Base-by-base conservation (phyloP, 2,329 filamentous ascomycete species). In the Pseudocercospora musae region DNA sequence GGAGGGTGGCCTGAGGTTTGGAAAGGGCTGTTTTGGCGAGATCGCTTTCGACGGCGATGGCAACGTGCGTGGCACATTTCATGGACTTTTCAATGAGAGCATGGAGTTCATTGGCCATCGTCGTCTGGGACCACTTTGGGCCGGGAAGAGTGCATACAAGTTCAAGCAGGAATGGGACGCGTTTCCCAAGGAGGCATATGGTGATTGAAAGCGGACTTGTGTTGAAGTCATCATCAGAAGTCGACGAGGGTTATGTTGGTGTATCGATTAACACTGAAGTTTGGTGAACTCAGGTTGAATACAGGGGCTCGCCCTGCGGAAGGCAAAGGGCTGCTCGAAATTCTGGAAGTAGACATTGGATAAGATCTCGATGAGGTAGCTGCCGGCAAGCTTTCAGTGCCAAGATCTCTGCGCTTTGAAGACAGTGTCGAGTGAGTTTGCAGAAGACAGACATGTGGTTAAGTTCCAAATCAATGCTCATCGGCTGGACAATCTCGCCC, bases 11-110 rank as follows among this genome's bases (percentile, higher is more conserved):
- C 23, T 75, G 44, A 62, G 53, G 7, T 77, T 78, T 54, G 75
- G 74, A 1, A 70, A 71, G 50, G 69, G 69, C 3, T 76, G 74
- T 29, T 74, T 71, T 20, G 76, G 76, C 3, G 49, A 71, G 9
- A 75, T 76, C 18, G 68, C 65, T n/a, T 74, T 77, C 44, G 65
- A 62, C 31, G 63, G 62, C 0, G 58, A 67, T 13, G 57, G 20
- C 29, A 53, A 62, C 25, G 63, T 76, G 4, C 27, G 55, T 0
- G 72, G 71, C 0, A 59, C 57, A 13, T 65, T 78, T 49, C 62
- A 63, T 31, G 70, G 69, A 11, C 58, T 77, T 25, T 72, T 72
- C n/a, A 60, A 63, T 8, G 68, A 71, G 8, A 56, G 58, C 1
- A 44, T 76, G 54, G 66, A 70, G 49, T 74, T 77, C 48, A 62